Evolutionary conservation across 2,329 filamentous ascomycete species (phyloP), one percentile per base, ranked within the genome.

Genomic region (Colletotrichum brevisporum): DNA sequence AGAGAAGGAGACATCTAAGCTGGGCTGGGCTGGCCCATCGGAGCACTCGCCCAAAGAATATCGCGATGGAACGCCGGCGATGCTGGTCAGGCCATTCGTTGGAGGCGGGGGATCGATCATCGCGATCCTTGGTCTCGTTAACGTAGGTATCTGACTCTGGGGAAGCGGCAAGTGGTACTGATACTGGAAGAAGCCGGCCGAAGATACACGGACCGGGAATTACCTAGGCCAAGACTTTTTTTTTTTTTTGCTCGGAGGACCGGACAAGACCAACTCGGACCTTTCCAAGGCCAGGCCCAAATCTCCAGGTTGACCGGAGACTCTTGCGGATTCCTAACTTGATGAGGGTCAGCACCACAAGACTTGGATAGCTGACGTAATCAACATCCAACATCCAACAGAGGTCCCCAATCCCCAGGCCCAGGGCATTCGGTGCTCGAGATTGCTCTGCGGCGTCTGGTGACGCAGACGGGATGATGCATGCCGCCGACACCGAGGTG

Each of bases 401-500:
- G 10, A 24, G 21, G 21, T 24, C 21, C 21, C 10, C 31, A 36
- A 36, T 24, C 21, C 21, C 21, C 21, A 10, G 31, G 8, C 31
- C 31, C 47, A 59, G 16, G 13, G 41, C 41, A 43, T 4, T 13
- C 41, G 41, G 41, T n/a, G 13, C n/a, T 43, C 41, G 16, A 43
- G 41, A 43, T 43, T 15, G 13, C 41, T 43, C 16, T n/a, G 16
- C 16, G 41, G 13, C 41, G 41, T 15, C 13, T 12, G 56, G 43
- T 41, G 41, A 27, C n/a, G 54, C 41, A 61, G 55, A 69, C 63
- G 45, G 67, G 55, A 60, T 66, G 43, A 66, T 66, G 62, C 62
- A 59, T 65, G 61, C 50, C 31, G 41, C 47, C 39, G 62, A 36
- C 18, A 13, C 31, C 9, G n/a, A 43, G 48, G 50, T 41, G 61